Conservation (phyloP, 2,329 filamentous ascomycete species). For the Dothistroma septosporum region DNA sequence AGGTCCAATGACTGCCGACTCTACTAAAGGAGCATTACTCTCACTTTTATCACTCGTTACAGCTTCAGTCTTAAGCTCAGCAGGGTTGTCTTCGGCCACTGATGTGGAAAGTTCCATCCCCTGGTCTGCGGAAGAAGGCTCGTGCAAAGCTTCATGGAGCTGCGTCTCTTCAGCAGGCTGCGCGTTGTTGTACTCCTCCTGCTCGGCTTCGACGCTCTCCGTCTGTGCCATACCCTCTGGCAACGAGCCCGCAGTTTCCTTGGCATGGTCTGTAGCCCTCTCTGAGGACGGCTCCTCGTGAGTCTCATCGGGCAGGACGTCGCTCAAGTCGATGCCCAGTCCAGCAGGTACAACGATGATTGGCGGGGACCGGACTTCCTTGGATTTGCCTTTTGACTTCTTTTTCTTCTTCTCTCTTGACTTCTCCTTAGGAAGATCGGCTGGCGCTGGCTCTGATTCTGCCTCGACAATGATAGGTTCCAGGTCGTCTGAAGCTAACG, state of each 20-base stretch:
- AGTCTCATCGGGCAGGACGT: conserved; percentile 5
- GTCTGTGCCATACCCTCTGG: not conserved
- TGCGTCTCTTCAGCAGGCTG: not conserved
- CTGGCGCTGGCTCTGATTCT: not conserved
- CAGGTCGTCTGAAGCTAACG: not conserved
- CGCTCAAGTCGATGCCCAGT: conserved; percentile 16
- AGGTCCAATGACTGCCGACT: not conserved
- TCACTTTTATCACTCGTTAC: not conserved
- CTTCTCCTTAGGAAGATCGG: conserved; percentile 2
- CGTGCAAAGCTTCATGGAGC: not conserved
- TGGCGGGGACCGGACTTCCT: not conserved
- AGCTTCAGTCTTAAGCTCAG: not conserved
- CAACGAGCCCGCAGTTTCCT: not conserved
- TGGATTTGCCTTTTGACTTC: conserved; percentile 15
- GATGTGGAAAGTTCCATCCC: not conserved
- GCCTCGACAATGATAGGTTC: not conserved
- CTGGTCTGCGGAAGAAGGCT: not conserved
- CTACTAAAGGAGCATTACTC: not conserved
- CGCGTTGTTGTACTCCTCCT: not conserved
- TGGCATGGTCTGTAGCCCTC: not conserved
- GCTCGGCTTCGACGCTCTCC: not conserved
- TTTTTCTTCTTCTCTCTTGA: conserved; percentile 13
- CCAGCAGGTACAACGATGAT: conserved; percentile 9
- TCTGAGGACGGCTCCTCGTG: not conserved
- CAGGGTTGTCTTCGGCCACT: not conserved